Evolutionary conservation across 2,329 filamentous ascomycete genomes (phyloP).

Genomic region (Phialocephala subalpina): DNA sequence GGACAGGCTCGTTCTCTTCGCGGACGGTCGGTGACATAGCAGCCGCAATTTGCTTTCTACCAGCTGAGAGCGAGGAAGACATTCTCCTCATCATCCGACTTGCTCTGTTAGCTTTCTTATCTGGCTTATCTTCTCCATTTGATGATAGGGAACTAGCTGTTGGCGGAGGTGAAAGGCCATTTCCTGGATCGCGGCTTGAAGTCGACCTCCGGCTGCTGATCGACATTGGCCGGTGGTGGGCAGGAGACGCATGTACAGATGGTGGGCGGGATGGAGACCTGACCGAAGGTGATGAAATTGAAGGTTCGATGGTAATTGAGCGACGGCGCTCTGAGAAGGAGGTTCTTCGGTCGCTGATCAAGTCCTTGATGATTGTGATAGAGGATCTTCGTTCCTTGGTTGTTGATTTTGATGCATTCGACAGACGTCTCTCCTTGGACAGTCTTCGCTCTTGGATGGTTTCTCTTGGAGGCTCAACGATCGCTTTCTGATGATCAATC

Average conservation of each 20-base stretch:
- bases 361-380: conserved; percentile 58
- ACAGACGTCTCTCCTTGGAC: conserved; percentile 47
- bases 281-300: conserved; percentile 45
- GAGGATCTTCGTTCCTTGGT: conserved; percentile 60
- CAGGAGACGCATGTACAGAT: conserved; percentile 51
- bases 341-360: conserved; percentile 66
- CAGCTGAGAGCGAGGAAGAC: conserved; percentile 62
- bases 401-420: conserved; percentile 35
- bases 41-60: conserved; percentile 47
- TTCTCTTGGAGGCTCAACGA: conserved; percentile 46
- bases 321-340: conserved; percentile 57
- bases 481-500: conserved; percentile 61
- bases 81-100: conserved; percentile 69
- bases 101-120: conserved; percentile 56
- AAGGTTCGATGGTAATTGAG: conserved; percentile 53
- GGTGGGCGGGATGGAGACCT: conserved; percentile 57
- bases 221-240: conserved; percentile 67
- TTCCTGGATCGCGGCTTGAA: conserved; percentile 36
- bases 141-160: conserved; percentile 49
- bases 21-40: conserved; percentile 45
- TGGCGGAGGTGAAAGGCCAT: conserved; percentile 46
- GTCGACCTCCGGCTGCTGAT: conserved; percentile 66
- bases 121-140: conserved; percentile 57
- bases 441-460: conserved; percentile 57
- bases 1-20: conserved; percentile 46